phyloP scores from a whole-genome alignment of 1,284 basidiomycete species.

The Cryptococcus amylolentus region DNA sequence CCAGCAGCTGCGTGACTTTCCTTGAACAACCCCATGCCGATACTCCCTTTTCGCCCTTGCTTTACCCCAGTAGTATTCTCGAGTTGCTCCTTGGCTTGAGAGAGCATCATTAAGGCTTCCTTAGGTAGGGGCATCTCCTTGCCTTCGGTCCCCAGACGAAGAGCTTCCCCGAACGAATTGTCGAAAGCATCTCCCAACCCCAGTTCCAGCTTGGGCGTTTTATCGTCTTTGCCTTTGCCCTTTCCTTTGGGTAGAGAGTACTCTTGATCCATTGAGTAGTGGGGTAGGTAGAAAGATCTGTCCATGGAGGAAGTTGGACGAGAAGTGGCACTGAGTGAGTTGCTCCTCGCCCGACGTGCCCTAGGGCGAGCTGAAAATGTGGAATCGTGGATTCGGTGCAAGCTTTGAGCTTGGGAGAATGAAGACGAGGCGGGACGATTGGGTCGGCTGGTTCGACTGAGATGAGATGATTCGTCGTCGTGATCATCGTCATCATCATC shows the following conservation, averaged over 20 bases:
- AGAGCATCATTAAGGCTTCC: conserved; percentile 42
- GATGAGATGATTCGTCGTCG: neutral
- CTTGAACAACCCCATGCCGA: conserved; percentile 51
- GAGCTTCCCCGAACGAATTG: conserved; percentile 43
- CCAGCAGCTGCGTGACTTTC: conserved; percentile 29
- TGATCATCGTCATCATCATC: conserved; percentile 20
- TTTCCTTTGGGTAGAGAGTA: conserved; percentile 32
- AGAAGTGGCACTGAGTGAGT: conserved; percentile 29
- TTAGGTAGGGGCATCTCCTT: conserved; percentile 43
- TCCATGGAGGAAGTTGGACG: conserved; percentile 5
- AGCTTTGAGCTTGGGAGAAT: neutral
- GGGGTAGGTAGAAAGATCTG: conserved; percentile 38
- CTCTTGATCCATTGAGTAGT: conserved; percentile 47
- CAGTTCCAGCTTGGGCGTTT: conserved; percentile 35
- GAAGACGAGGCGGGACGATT: neutral
- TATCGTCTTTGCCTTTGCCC: neutral
- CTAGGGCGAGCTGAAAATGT: neutral
- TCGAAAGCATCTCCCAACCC: conserved; percentile 44
- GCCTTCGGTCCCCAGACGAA: conserved; percentile 34
- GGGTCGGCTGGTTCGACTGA: neutral
- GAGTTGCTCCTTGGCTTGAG: conserved; percentile 42
- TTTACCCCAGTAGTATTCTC: conserved; percentile 31
- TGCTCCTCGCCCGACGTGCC: conserved; percentile 22
- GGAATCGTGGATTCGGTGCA: neutral
- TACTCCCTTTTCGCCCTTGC: conserved; percentile 48